Evolutionary conservation across 768 basidiomycete genomes (phyloP).

Genomic region (Termitomyces sp.): DNA sequence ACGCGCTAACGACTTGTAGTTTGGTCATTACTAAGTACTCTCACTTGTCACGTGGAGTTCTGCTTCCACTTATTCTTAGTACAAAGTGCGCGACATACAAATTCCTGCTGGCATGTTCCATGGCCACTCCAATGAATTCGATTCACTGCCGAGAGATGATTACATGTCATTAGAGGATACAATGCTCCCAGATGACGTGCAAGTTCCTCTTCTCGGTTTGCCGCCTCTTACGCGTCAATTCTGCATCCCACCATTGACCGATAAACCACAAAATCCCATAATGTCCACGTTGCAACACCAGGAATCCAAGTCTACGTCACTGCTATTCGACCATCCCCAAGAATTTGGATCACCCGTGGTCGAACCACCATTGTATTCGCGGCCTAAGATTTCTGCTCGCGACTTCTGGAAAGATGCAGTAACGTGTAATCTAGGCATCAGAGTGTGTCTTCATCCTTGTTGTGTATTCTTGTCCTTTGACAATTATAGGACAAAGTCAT

Average conservation of each 20-base stretch:
- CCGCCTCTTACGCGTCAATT: conserved; percentile 41
- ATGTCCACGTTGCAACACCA: conserved; percentile 44
- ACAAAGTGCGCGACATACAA: not conserved
- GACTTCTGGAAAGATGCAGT: conserved; percentile 17
- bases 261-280: conserved; percentile 77
- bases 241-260: conserved; percentile 57
- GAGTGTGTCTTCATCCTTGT: conserved; percentile 10
- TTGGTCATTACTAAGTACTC: not conserved
- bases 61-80: too few species aligned
- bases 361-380: conserved; percentile 10
- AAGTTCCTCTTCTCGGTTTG: not conserved
- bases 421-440: conserved; percentile 17
- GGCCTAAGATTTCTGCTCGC: not conserved
- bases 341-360: conserved; percentile 24
- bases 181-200: conserved; percentile 22
- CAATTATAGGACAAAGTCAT: conserved; percentile 36
- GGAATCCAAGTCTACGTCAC: conserved; percentile 7
- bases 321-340: conserved; percentile 17
- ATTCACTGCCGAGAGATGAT: not conserved
- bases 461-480: not conserved
- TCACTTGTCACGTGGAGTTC: not conserved
- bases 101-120: conserved; percentile 5
- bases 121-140: not conserved
- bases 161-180: conserved; percentile 6
- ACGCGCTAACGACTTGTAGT: not conserved